Evolutionary conservation across 306 rosid genomes (phyloP).

Genomic region (Pyrus pyrifolia): DNA sequence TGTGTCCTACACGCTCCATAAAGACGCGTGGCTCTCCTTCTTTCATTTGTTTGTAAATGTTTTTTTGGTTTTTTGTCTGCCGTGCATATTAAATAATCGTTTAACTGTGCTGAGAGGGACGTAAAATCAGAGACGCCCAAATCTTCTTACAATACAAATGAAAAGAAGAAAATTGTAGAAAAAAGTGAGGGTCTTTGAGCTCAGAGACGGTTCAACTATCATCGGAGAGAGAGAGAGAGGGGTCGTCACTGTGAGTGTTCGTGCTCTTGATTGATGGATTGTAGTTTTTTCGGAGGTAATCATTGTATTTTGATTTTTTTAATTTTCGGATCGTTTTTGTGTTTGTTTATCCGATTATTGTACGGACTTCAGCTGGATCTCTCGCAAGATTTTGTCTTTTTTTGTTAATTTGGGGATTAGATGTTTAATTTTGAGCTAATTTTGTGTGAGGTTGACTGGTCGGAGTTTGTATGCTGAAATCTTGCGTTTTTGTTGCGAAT

Average conservation of each 20-base stretch:
- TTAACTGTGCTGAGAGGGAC: background rate
- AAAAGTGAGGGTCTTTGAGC: background rate
- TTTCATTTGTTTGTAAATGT: too few relatives aligned
- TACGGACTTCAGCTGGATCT: conserved; percentile 1
- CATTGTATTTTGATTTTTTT: background rate
- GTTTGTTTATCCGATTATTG: background rate
- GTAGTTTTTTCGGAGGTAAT: background rate
- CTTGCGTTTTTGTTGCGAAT: background rate
- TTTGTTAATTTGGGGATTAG: background rate
- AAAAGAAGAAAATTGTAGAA: too few relatives aligned
- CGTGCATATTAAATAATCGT: background rate
- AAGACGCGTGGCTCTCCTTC: background rate
- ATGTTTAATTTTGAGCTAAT: background rate
- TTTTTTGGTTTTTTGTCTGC: too few relatives aligned
- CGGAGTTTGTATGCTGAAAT: background rate
- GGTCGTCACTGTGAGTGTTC: background rate
- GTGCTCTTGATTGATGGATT: background rate
- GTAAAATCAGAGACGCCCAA: background rate
- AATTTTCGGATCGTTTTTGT: background rate
- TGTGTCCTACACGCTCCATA: background rate
- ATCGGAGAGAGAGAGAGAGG: background rate
- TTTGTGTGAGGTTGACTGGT: background rate
- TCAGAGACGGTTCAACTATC: background rate
- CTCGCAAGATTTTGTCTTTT: background rate
- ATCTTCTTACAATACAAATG: background rate